Percentiles rank a stretch among this genome's conserved stretches.
phyloP scores from a whole-genome alignment of 257 asterid genomes.

The Eustoma russellianum region DNA sequence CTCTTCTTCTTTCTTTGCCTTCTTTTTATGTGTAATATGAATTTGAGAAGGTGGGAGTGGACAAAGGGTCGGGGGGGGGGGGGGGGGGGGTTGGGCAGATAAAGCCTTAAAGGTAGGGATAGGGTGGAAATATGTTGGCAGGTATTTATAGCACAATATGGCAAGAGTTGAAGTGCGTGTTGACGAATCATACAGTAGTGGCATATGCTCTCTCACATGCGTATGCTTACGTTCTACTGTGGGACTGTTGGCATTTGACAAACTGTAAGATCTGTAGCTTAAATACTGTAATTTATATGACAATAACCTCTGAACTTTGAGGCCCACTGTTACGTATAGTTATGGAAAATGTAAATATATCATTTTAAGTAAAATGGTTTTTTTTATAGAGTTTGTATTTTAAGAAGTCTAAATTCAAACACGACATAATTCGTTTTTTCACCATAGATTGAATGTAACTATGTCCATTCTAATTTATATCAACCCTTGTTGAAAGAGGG shows the following conservation, averaged over 20 bases:
- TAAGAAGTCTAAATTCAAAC: no score
- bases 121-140: constrained; percentile 21
- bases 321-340: no score
- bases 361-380: no score
- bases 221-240: constrained; percentile 47
- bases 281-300: no score
- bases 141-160: constrained; percentile 31
- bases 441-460: no score
- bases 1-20: constrained; percentile 5
- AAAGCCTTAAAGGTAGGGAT: constrained; percentile 2
- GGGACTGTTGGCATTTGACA: constrained; percentile 14
- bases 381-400: no score
- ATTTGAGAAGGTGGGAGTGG: background rate
- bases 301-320: no score
- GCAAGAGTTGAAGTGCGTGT: constrained; percentile 20
- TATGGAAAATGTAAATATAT: no score
- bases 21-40: constrained; percentile 5
- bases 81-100: constrained; percentile 6
- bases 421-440: no score
- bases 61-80: background rate
- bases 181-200: constrained; percentile 39
- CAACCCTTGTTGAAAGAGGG: no score
- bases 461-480: no score
- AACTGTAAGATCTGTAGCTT: constrained; percentile 6
- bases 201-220: constrained; percentile 41